Conservation (phyloP, 768 basidiomycete genomes). For the Amanita inopinata region DNA sequence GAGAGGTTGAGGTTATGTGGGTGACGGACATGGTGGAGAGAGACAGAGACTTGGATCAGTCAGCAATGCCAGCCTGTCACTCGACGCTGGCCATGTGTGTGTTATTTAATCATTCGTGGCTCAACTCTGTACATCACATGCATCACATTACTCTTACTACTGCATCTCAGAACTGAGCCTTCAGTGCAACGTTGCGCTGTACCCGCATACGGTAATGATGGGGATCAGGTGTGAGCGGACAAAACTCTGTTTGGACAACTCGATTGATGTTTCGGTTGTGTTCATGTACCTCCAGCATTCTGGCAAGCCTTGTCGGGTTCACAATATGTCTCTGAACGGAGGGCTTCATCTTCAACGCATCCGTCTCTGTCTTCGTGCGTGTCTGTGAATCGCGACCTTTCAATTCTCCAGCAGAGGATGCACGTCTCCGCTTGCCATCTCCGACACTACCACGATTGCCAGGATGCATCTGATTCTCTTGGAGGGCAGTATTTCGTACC, state of each 20-base stretch:
- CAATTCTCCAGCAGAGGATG: slow-evolving; percentile 38
- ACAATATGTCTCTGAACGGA: slow-evolving; percentile 7
- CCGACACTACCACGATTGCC: not conserved
- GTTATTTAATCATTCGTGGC: not conserved
- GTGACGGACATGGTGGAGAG: slow-evolving; percentile 36
- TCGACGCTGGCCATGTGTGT: not conserved
- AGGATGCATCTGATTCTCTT: slow-evolving; percentile 10
- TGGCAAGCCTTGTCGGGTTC: slow-evolving; percentile 1
- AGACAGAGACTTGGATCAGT: not conserved
- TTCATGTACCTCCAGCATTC: not conserved
- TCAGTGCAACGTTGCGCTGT: too few species aligned
- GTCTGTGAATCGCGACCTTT: slow-evolving; percentile 9
- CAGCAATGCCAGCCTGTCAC: too few species aligned
- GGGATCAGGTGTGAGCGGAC: slow-evolving; percentile 4
- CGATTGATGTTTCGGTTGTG: not conserved
- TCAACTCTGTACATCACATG: not conserved
- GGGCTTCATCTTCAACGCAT: not conserved
- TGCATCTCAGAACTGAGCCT: too few species aligned
- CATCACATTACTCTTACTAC: too few species aligned
- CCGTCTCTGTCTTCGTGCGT: not conserved
- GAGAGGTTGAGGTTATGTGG: slow-evolving; percentile 51
- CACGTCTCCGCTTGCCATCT: slow-evolving; percentile 26
- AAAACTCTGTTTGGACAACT: not conserved
- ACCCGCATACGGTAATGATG: not conserved
- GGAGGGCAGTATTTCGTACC: not conserved